Conservation (phyloP, 805 yeast genomes). For the Metschnikowia borealis region DNA sequence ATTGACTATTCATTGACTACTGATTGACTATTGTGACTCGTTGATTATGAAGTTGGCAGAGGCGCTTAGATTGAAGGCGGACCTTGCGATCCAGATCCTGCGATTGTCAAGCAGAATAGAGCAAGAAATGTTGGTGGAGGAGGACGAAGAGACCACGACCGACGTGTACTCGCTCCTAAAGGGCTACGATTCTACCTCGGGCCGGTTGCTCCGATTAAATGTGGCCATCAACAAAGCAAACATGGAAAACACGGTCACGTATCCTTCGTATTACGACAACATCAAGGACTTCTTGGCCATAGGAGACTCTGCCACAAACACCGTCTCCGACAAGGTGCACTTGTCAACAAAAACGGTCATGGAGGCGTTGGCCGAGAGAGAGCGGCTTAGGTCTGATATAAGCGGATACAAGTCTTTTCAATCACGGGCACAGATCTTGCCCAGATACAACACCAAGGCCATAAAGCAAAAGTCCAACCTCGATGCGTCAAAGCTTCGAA, state of each 20-base stretch:
- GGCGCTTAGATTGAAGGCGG: background rate
- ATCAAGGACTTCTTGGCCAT: background rate
- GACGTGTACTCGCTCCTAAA: background rate
- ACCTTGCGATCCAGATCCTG: background rate
- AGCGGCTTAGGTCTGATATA: background rate
- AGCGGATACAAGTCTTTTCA: background rate
- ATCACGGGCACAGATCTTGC: background rate
- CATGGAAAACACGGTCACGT: background rate
- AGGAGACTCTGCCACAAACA: background rate
- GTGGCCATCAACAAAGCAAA: constrained; percentile 1
- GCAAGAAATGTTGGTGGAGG: background rate
- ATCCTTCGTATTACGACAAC: background rate
- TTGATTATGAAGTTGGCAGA: background rate
- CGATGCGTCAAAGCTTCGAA: background rate
- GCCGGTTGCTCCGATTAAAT: background rate
- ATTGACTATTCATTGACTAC: too few species aligned
- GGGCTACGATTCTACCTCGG: background rate
- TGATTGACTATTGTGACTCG: too few species aligned
- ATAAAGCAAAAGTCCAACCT: background rate
- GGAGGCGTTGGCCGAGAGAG: constrained; percentile 2
- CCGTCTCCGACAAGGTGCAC: background rate
- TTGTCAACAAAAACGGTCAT: background rate
- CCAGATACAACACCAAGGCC: background rate
- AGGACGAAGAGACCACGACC: background rate
- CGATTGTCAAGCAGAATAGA: background rate